Percentiles rank a stretch among this genome's conserved stretches.
Conservation (phyloP, 2,329 filamentous ascomycete species). For the Calonectria henricotiae region DNA sequence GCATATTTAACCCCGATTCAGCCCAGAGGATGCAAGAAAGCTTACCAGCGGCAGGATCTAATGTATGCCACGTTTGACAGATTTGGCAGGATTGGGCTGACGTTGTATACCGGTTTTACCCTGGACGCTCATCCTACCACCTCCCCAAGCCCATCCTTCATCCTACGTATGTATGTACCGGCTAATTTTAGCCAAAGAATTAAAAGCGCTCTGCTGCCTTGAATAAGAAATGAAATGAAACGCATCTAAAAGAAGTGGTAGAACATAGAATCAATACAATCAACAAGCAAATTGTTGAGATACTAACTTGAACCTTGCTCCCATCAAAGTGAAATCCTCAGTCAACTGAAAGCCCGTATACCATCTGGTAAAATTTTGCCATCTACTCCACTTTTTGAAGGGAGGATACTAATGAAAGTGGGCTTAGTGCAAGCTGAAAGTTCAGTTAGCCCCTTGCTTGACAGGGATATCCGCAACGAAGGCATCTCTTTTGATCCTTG, state of each 20-base stretch:
- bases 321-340: neutral
- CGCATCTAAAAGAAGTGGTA: neutral
- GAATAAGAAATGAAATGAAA: neutral
- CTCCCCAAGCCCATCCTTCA: neutral
- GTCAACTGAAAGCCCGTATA: neutral
- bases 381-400: neutral
- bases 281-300: neutral
- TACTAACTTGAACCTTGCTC: neutral
- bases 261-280: neutral
- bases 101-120: conserved; percentile 4
- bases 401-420: neutral
- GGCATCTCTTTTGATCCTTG: neutral
- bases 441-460: neutral
- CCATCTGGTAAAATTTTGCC: neutral
- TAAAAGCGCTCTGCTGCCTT: neutral
- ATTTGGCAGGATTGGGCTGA: conserved; percentile 4
- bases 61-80: neutral
- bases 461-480: neutral
- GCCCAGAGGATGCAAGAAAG: neutral
- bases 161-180: neutral
- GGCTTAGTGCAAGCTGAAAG: neutral
- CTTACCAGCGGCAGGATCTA: neutral
- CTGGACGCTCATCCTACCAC: neutral
- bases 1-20: neutral
- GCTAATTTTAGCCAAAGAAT: neutral